A percentile compares a stretch with the other conserved stretches of the same genome.
Evolutionary conservation across 2,329 filamentous ascomycete genomes (phyloP).

Genomic region (Anthostomella pinea): DNA sequence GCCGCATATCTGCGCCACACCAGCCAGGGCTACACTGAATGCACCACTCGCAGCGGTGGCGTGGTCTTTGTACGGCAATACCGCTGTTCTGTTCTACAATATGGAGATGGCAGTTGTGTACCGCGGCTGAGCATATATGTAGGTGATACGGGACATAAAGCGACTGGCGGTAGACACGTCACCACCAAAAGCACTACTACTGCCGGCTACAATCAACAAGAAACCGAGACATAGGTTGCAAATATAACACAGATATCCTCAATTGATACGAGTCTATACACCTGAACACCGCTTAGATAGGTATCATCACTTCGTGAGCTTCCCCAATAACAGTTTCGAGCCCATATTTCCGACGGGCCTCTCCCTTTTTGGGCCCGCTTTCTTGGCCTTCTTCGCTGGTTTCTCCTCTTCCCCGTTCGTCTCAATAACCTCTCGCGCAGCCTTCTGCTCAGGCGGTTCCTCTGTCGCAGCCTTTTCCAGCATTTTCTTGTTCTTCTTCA

Average conservation of each 20-base stretch:
- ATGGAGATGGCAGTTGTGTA: too few species aligned
- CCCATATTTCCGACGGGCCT: constrained; percentile 58
- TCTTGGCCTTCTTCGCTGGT: constrained; percentile 38
- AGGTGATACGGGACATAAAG: neutral
- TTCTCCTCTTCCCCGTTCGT: constrained; percentile 42
- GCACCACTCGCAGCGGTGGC: too few species aligned
- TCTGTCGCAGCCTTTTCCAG: constrained; percentile 65
- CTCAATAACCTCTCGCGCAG: constrained; percentile 49
- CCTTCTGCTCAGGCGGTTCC: constrained; percentile 53
- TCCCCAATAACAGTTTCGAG: constrained; percentile 58
- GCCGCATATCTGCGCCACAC: too few species aligned
- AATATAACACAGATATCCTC: constrained; percentile 1
- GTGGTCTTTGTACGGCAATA: too few species aligned
- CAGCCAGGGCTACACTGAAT: too few species aligned
- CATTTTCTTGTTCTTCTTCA: constrained; percentile 71
- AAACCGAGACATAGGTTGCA: neutral
- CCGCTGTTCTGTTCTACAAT: too few species aligned
- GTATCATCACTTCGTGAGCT: constrained; percentile 36
- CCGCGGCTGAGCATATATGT: too few species aligned
- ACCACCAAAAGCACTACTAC: too few species aligned
- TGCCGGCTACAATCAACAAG: too few species aligned
- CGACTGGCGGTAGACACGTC: too few species aligned
- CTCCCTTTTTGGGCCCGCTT: constrained; percentile 38
- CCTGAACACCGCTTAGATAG: neutral
- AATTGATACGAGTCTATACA: neutral